phyloP scores from a whole-genome alignment of 768 basidiomycete species.

The Scleroderma citrinum region DNA sequence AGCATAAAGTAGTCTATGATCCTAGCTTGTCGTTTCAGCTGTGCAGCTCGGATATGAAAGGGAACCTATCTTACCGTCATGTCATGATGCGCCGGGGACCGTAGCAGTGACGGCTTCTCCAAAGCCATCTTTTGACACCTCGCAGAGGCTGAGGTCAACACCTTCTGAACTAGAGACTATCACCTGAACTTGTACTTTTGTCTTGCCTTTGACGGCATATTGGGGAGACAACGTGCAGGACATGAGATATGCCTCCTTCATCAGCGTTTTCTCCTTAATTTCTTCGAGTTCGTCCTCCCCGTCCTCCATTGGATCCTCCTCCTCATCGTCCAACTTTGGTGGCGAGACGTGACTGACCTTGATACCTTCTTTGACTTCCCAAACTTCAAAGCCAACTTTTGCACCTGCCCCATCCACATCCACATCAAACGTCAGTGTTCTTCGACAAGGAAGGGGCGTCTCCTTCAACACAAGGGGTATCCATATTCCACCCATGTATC shows the following conservation, averaged over 20 bases:
- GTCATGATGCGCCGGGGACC: conserved; percentile 11
- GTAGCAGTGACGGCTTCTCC: conserved; percentile 29
- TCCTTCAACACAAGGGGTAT: conserved; percentile 62
- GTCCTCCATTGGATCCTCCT: conserved; percentile 43
- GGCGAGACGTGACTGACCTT: conserved; percentile 53
- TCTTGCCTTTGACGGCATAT: conserved; percentile 41
- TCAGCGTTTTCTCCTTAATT: conserved; percentile 54
- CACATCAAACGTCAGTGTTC: conserved; percentile 55
- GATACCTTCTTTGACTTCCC: conserved; percentile 70
- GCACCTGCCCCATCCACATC: conserved; percentile 34
- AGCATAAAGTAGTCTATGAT: neutral
- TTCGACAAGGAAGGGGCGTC: conserved; percentile 63
- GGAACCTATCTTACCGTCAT: conserved; percentile 5
- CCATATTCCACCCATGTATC: conserved; percentile 54
- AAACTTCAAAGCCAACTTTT: conserved; percentile 60
- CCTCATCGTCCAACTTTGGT: conserved; percentile 39
- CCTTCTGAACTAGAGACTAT: conserved; percentile 29
- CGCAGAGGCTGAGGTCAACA: conserved; percentile 34
- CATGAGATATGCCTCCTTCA: conserved; percentile 47
- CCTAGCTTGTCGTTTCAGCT: neutral
- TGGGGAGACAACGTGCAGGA: conserved; percentile 29
- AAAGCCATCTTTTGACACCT: conserved; percentile 29
- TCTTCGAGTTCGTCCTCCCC: conserved; percentile 62
- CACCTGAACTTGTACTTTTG: conserved; percentile 44
- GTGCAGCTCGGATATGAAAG: neutral